Percentiles rank a stretch among this genome's conserved stretches.
phyloP scores from a whole-genome alignment of 2,329 filamentous ascomycete genomes.

The Penicillium sumatraense region DNA sequence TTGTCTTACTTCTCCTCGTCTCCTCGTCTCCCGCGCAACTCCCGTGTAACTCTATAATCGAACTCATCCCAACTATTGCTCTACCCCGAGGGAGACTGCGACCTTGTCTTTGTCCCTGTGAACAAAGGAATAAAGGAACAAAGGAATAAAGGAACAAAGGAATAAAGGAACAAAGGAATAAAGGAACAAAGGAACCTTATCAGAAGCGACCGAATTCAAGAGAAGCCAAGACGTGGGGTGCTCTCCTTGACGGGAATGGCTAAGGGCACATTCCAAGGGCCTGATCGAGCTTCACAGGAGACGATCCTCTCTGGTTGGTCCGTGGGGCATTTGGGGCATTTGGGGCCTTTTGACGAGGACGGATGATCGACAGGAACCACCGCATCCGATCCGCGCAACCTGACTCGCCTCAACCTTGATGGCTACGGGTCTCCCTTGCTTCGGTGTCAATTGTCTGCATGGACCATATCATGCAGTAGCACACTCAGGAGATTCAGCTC shows the following conservation, averaged over 20 bases:
- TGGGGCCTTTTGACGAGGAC: background rate
- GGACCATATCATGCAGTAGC: background rate
- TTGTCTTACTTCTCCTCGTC: too few relatives aligned
- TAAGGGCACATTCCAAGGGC: constrained; percentile 17
- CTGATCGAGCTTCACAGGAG: background rate
- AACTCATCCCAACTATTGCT: background rate
- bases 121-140: background rate
- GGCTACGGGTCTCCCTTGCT: constrained; percentile 18
- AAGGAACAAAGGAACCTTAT: background rate
- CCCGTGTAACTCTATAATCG: too few relatives aligned
- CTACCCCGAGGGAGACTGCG: background rate
- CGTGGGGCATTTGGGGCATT: too few relatives aligned
- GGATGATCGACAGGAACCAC: constrained; percentile 25
- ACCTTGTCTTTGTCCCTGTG: background rate
- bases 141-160: too few relatives aligned
- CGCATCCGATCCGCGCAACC: constrained; percentile 11
- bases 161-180: background rate
- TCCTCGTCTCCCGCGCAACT: too few relatives aligned
- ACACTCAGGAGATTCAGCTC: too few relatives aligned
- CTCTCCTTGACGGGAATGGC: constrained; percentile 11
- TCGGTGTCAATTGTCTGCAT: constrained; percentile 11
- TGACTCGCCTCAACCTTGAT: constrained; percentile 1
- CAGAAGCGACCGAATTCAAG: background rate
- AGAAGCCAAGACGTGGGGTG: background rate
- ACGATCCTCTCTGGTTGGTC: constrained; percentile 10